These are phyloP conservation scores for Sphaerobolus stellatus DNA, from an alignment of 1,284 basidiomycete genomes.

Conservation along the genomic window DNA sequence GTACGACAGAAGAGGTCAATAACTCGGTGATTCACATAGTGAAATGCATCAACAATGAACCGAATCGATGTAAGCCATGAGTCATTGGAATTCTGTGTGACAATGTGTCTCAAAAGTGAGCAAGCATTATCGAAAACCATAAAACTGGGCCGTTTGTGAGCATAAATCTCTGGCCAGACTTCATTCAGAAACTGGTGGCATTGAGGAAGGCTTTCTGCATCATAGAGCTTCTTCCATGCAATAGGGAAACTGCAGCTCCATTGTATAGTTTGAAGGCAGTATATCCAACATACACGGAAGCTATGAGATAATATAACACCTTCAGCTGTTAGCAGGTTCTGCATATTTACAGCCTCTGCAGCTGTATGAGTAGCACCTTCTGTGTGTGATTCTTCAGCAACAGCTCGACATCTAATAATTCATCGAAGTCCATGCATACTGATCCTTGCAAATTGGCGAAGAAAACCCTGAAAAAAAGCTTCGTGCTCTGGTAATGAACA, in stretches of 20 bases:
- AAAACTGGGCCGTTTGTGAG: slow-evolving; percentile 20
- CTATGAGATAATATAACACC: slow-evolving; percentile 15
- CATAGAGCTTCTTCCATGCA: slow-evolving; percentile 25
- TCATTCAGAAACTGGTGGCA: slow-evolving; percentile 20
- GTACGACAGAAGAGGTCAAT: slow-evolving; percentile 25
- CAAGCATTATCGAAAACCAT: slow-evolving; percentile 28
- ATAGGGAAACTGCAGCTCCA: slow-evolving; percentile 26
- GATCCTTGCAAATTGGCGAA: neutral
- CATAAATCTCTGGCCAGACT: no score
- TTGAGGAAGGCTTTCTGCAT: slow-evolving; percentile 21
- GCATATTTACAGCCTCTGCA: no score
- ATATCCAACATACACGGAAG: slow-evolving; percentile 22
- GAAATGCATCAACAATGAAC: slow-evolving; percentile 32
- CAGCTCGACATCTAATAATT: slow-evolving; percentile 19
- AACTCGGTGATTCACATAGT: slow-evolving; percentile 28
- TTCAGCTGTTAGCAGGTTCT: no score
- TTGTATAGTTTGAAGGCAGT: slow-evolving; percentile 27
- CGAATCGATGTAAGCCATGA: slow-evolving; percentile 22
- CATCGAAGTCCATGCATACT: neutral
- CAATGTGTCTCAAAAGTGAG: slow-evolving; percentile 25
- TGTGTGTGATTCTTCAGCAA: slow-evolving; percentile 15
- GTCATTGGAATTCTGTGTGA: slow-evolving; percentile 18
- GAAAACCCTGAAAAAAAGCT: neutral
- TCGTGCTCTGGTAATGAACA: neutral
- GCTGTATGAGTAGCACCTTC: neutral